Evolutionary conservation across 768 basidiomycete species (phyloP).

Genomic region (Nidularia sp.): DNA sequence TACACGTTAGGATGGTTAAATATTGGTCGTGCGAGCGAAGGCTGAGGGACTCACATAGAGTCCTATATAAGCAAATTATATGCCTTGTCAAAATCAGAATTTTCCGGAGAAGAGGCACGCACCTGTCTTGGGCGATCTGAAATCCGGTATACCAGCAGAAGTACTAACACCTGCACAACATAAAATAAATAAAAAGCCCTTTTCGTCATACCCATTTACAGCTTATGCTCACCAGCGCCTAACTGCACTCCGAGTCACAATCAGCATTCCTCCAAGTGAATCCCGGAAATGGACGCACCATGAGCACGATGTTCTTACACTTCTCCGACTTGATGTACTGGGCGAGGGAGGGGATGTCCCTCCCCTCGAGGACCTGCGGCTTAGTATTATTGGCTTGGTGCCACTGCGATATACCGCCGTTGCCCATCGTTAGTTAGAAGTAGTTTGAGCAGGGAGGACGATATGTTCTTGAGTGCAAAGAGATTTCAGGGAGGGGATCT

Average conservation of each 20-base stretch:
- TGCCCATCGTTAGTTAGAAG: not conserved
- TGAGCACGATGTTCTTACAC: not conserved
- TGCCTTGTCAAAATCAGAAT: too few species aligned
- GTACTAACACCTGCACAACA: slow-evolving; percentile 60
- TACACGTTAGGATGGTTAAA: not conserved
- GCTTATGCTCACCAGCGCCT: slow-evolving; percentile 54
- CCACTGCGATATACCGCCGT: not conserved
- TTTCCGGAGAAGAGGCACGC: slow-evolving; percentile 11
- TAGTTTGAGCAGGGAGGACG: too few species aligned
- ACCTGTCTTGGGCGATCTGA: slow-evolving; percentile 84
- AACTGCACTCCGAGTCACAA: slow-evolving; percentile 33
- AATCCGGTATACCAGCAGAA: slow-evolving; percentile 85
- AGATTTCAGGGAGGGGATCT: too few species aligned
- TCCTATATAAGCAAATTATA: slow-evolving; percentile 23
- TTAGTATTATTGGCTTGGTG: not conserved
- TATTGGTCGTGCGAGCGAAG: not conserved
- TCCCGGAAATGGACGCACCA: slow-evolving; percentile 15
- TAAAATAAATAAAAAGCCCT: too few species aligned
- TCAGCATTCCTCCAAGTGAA: slow-evolving; percentile 18
- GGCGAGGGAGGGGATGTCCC: slow-evolving; percentile 17
- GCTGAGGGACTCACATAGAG: slow-evolving; percentile 40
- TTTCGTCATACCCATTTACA: too few species aligned
- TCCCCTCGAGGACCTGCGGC: slow-evolving; percentile 20
- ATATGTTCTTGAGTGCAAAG: too few species aligned
- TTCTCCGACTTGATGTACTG: not conserved